These are phyloP conservation scores for Hordeum vulgare DNA, from an alignment of 176 grass and related monocot genomes.

Conservation along the genomic window MorexV3_pseudomolecules_assembly NC_058520.1:468582110-468582609, in stretches of 20 bases:
- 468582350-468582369: constrained; percentile 82
- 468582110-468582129: constrained; percentile 73
- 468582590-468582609: no score
- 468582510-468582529: constrained; percentile 90
- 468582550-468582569: no score
- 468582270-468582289: not conserved
- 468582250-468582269: not conserved
- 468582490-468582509: constrained; percentile 82
- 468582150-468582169: constrained; percentile 72
- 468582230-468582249: not conserved
- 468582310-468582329: constrained; percentile 61
- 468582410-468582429: not conserved
- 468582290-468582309: constrained; percentile 35
- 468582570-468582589: no score
- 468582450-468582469: not conserved
- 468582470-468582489: constrained; percentile 37
- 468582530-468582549: constrained; percentile 28
- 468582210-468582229: not conserved
- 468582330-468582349: constrained; percentile 72
- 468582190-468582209: constrained; percentile 35
- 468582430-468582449: not conserved
- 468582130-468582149: constrained; percentile 92
- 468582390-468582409: not conserved
- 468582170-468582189: constrained; percentile 68
- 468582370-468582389: constrained; percentile 87